Evolutionary conservation across 2,329 filamentous ascomycete species (phyloP).

Genomic region (Monilinia fructigena): DNA sequence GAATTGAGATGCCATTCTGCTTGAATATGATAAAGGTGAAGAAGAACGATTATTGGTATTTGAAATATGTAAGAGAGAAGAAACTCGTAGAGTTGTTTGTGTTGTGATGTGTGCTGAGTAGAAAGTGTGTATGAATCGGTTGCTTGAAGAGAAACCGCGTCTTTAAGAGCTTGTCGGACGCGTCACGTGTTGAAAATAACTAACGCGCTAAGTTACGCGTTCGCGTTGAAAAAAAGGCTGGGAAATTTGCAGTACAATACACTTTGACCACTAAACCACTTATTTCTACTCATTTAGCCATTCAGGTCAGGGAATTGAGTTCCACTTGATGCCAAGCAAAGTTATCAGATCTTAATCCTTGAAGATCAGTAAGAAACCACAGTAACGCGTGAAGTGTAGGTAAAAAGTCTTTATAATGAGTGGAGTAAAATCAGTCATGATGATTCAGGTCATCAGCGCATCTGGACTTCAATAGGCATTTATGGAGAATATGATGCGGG

Average conservation of each 20-base stretch:
- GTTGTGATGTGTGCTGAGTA: background rate
- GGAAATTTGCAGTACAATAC: constrained; percentile 10
- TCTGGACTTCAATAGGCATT: background rate
- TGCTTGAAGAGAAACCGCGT: constrained; percentile 10
- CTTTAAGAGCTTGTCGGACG: constrained; percentile 17
- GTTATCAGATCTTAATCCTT: constrained; percentile 36
- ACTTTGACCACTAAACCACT: constrained; percentile 16
- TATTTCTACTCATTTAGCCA: background rate
- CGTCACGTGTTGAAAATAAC: constrained; percentile 18
- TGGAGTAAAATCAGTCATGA: constrained; percentile 21
- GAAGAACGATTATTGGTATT: constrained; percentile 21
- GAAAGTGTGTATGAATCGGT: constrained; percentile 18
- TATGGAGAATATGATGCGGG: background rate
- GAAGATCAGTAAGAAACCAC: constrained; percentile 16
- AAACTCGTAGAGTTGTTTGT: constrained; percentile 25
- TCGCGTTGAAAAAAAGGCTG: constrained; percentile 23
- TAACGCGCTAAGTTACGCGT: constrained; percentile 21
- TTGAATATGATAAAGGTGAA: constrained; percentile 26
- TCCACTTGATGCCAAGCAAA: constrained; percentile 15
- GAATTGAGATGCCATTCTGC: constrained; percentile 69
- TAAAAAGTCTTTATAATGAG: constrained; percentile 16
- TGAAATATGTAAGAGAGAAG: constrained; percentile 27
- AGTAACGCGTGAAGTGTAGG: constrained; percentile 3
- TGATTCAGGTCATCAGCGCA: constrained; percentile 7
- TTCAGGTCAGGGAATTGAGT: background rate